phyloP scores from a whole-genome alignment of 2,329 filamentous ascomycete species.

The Fusarium mangiferae region DNA sequence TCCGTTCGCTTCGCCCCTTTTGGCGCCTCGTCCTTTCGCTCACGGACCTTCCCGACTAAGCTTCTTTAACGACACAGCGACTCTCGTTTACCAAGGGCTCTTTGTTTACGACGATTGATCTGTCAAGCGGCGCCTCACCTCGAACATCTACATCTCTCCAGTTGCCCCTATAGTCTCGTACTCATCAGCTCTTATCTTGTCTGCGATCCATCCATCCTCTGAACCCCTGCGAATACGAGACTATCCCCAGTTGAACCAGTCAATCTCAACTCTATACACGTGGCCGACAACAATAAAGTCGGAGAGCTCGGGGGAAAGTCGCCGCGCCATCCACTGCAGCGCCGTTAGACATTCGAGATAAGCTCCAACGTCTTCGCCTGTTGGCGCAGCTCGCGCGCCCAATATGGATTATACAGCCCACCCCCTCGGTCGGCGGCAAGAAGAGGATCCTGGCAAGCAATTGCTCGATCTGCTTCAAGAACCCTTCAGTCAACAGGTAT shows the following conservation, averaged over 20 bases:
- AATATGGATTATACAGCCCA: slow-evolving; percentile 37
- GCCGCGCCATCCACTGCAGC: neutral
- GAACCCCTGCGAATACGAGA: slow-evolving; percentile 34
- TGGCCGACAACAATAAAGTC: neutral
- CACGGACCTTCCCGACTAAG: slow-evolving; percentile 12
- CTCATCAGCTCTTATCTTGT: slow-evolving; percentile 10
- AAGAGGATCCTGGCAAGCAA: slow-evolving; percentile 53
- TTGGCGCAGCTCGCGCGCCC: slow-evolving; percentile 39
- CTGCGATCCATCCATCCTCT: slow-evolving; percentile 2
- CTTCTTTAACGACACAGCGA: slow-evolving; percentile 20
- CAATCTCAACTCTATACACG: slow-evolving; percentile 12
- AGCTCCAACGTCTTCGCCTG: slow-evolving; percentile 36
- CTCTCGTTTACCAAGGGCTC: slow-evolving; percentile 26
- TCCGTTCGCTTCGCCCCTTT: slow-evolving; percentile 31
- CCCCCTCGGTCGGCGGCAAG: slow-evolving; percentile 20
- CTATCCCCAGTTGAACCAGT: neutral
- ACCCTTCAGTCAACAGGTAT: slow-evolving; percentile 61
- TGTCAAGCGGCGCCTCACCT: slow-evolving; percentile 17
- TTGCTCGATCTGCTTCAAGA: slow-evolving; percentile 61
- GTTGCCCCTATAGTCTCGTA: slow-evolving; percentile 1
- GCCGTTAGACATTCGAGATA: slow-evolving; percentile 1
- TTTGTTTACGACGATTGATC: slow-evolving; percentile 16
- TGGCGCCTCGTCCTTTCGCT: slow-evolving; percentile 28
- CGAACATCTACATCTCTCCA: neutral
- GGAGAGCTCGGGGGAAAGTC: neutral